A percentile compares a stretch with the other conserved stretches of the same genome.
phyloP scores from a whole-genome alignment of 495 filamentous ascomycete genomes.

The Penicillium malachiteum region DNA sequence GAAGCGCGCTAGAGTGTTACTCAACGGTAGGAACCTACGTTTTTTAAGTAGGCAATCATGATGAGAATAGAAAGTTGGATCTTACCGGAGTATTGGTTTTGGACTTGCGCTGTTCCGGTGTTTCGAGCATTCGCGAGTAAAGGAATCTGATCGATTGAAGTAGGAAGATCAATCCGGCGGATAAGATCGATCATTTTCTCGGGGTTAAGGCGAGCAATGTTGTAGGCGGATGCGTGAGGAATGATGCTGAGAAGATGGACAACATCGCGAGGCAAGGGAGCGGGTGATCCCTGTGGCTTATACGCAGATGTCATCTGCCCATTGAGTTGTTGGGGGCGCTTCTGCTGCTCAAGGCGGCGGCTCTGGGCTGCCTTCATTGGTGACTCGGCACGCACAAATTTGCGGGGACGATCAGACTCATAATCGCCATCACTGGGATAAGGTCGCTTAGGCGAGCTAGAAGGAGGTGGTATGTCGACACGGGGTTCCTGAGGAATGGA shows the following conservation, averaged over 20 bases:
- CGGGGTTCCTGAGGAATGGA: constrained; percentile 20
- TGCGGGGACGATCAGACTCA: constrained; percentile 70
- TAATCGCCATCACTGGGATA: constrained; percentile 69
- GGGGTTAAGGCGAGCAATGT: constrained; percentile 63
- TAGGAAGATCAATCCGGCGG: constrained; percentile 62
- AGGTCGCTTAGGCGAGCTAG: constrained; percentile 74
- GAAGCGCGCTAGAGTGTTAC: background rate
- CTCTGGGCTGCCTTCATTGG: constrained; percentile 84
- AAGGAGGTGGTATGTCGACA: constrained; percentile 52
- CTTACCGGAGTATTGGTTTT: constrained; percentile 40
- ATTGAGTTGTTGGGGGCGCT: constrained; percentile 45
- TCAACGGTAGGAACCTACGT: constrained; percentile 36
- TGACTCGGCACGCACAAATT: constrained; percentile 76
- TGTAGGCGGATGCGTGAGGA: constrained; percentile 71
- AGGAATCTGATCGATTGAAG: constrained; percentile 48
- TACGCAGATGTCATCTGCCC: constrained; percentile 37
- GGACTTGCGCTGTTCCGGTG: constrained; percentile 20
- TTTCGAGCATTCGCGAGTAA: constrained; percentile 37
- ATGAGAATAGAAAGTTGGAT: background rate
- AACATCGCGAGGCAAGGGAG: constrained; percentile 72
- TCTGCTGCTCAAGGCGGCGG: constrained; percentile 77
- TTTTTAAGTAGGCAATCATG: background rate
- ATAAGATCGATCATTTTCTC: constrained; percentile 73
- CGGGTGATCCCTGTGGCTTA: constrained; percentile 42
- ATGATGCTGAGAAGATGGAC: constrained; percentile 80